Conservation (phyloP, 164 flowering plant genomes). For the Kalanchoe fedtschenkoi region DNA sequence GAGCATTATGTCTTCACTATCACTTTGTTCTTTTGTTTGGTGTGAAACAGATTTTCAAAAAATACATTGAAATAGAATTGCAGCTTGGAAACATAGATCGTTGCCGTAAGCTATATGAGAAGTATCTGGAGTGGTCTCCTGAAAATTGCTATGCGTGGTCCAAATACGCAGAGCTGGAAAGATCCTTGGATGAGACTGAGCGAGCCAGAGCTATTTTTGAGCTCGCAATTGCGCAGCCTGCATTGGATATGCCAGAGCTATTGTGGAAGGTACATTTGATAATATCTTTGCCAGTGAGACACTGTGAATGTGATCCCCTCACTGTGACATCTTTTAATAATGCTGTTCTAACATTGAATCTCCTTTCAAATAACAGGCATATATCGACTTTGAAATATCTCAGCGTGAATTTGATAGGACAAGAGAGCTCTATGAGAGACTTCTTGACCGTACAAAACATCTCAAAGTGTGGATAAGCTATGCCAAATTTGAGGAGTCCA, state of each 20-base stretch:
- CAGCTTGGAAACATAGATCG: slow-evolving; percentile 81
- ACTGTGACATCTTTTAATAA: neutral
- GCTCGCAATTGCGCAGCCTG: slow-evolving; percentile 86
- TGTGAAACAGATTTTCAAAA: slow-evolving; percentile 67
- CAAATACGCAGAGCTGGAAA: slow-evolving; percentile 86
- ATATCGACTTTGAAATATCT: slow-evolving; percentile 85
- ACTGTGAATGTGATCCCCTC: neutral
- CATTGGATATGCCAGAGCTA: slow-evolving; percentile 90
- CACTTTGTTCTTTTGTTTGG: neutral
- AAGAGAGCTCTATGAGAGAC: slow-evolving; percentile 67
- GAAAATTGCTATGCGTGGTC: slow-evolving; percentile 97
- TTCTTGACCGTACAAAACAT: slow-evolving; percentile 83
- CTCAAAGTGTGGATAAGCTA: slow-evolving; percentile 91
- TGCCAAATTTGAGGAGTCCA: slow-evolving; percentile 82
- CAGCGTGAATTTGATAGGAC: slow-evolving; percentile 70
- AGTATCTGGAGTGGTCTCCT: slow-evolving; percentile 88
- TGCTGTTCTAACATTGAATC: neutral
- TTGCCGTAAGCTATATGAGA: slow-evolving; percentile 74
- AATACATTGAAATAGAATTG: slow-evolving; percentile 89
- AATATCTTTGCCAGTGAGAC: neutral
- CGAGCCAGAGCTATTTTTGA: slow-evolving; percentile 82
- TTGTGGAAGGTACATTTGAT: slow-evolving; percentile 70
- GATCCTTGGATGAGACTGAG: slow-evolving; percentile 67
- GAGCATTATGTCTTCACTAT: neutral
- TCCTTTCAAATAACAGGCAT: slow-evolving; percentile 44